Evolutionary conservation across 805 yeast genomes (phyloP), one percentile per base, ranked within the genome.

Genomic region (Wickerhamiella australiensis): DNA sequence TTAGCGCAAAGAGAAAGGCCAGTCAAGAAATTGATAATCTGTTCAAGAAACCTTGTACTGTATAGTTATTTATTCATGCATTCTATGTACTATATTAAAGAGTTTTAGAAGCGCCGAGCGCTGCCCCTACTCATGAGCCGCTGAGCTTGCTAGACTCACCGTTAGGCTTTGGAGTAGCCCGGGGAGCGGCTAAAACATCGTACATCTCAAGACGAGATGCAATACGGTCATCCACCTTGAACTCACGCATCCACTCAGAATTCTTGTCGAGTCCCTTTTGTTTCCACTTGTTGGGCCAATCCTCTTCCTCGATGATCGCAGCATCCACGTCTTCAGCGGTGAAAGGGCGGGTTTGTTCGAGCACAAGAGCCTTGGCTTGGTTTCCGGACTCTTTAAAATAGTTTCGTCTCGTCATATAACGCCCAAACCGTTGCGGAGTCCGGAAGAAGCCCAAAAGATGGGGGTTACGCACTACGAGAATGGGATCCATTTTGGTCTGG

Each of bases 271-370:
- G 62, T n/a, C 95, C 95, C 52, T 72, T 74, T 56, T 78, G 73
- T 29, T 85, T 82, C 95, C 96, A 90, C 51, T 74, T 73, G 49
- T 29, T 65, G 12, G 96, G 95, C 96, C 96, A 90, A 55, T 85
- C 90, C 5, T 64, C 59, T 61, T 88, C 96, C 63, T 87, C 96
- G 38, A 70, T 77, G 17, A 62, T 60, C 13, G 75, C 76, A 52
- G 68, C 63, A 23, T 65, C 65, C 15, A 65, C 60, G 50, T 77
- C 79, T 3, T 58, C 57, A 42, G 69, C 63, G 47, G 62, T 67
- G 58, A 77, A 83, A 8, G 78, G 75, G 45, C 94, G 70, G 3
- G 68, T 60, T 40, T 73, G 70, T 27, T 77, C 77, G 0, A 74
- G 63, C 27, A 79, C 73, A 3, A 77, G 71, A 0, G 77, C 73